Evolutionary conservation across 805 yeast species (phyloP).

Genomic region (Wickerhamiella vanderwaltii): DNA sequence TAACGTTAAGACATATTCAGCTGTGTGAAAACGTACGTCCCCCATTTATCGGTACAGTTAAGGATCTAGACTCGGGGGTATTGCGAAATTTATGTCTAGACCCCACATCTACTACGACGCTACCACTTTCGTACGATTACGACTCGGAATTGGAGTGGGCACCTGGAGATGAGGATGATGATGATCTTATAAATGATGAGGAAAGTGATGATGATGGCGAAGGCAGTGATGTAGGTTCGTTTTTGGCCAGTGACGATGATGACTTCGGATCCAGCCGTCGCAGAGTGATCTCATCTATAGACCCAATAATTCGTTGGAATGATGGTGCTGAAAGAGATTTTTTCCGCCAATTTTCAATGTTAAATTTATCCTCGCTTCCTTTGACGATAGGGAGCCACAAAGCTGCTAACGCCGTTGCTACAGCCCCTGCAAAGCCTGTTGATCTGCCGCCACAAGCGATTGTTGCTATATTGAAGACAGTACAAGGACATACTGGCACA

Average conservation of each 20-base stretch:
- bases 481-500: slow-evolving; percentile 6
- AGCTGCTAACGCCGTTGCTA: background rate
- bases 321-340: background rate
- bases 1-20: background rate
- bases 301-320: background rate
- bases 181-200: slow-evolving; percentile 5
- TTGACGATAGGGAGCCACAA: background rate
- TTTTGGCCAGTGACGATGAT: slow-evolving; percentile 8
- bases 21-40: slow-evolving; percentile 2
- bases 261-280: background rate
- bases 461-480: background rate
- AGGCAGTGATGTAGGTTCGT: slow-evolving; percentile 2
- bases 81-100: background rate
- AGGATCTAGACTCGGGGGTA: background rate
- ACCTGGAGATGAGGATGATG: slow-evolving; percentile 11
- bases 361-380: background rate
- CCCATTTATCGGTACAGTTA: slow-evolving; percentile 2
- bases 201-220: slow-evolving; percentile 5
- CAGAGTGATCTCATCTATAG: background rate
- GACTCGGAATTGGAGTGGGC: slow-evolving; percentile 9
- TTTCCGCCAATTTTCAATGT: slow-evolving; percentile 2
- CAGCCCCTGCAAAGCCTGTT: background rate
- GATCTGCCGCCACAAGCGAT: background rate
- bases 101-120: background rate
- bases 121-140: slow-evolving; percentile 2